phyloP scores from a whole-genome alignment of 306 rosid genomes.

The Cyclanthera cordifolia region DNA sequence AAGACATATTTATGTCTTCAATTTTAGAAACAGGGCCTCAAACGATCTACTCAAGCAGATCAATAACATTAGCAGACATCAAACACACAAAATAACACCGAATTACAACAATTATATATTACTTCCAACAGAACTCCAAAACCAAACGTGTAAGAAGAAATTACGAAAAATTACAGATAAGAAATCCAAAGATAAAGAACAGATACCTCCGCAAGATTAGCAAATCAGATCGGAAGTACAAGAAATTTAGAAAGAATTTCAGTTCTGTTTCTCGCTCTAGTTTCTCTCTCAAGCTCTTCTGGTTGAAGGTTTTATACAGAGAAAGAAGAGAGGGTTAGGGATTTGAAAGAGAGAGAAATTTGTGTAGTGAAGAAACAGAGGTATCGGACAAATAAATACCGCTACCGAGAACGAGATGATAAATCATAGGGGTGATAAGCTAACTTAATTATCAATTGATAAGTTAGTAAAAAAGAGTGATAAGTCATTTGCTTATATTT shows the following conservation, averaged over 20 bases:
- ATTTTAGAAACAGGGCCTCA: conserved; percentile 8
- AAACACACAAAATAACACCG: neutral
- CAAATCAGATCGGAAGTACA: conserved; percentile 62
- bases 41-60: conserved; percentile 49
- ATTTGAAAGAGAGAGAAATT: conserved; percentile 46
- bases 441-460: conserved; percentile 23
- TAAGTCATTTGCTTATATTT: conserved; percentile 7
- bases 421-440: conserved; percentile 18
- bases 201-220: conserved; percentile 29
- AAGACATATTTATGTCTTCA: conserved; percentile 56
- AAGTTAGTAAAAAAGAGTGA: neutral
- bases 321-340: conserved; percentile 50
- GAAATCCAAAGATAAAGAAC: conserved; percentile 9
- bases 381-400: conserved; percentile 75
- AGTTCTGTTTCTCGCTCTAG: conserved; percentile 42
- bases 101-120: neutral
- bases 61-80: conserved; percentile 31
- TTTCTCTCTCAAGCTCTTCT: conserved; percentile 62
- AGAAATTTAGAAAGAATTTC: conserved; percentile 16
- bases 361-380: conserved; percentile 55
- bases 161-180: neutral
- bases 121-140: neutral
- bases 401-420: conserved; percentile 62
- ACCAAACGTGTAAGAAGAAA: neutral
- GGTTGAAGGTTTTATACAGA: conserved; percentile 60